Percentiles rank a stretch among this genome's conserved stretches.
These are phyloP conservation scores for Lepidium aucheri DNA, from an alignment of 345 rosid species.

Conservation along the genomic window DNA sequence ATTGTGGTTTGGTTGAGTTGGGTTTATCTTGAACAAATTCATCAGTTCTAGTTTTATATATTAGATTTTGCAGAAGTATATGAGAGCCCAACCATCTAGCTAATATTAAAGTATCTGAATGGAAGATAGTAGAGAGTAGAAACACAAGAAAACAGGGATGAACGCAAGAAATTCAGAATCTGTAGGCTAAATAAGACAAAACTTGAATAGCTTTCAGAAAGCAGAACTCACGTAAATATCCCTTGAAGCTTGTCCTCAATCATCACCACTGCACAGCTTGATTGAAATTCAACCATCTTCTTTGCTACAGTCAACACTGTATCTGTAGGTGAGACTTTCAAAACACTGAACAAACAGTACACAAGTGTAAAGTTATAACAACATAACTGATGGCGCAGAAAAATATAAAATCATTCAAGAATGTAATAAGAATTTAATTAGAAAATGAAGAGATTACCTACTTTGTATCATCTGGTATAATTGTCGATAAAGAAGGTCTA, in stretches of 20 bases:
- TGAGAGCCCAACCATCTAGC: neutral
- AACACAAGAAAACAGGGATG: neutral
- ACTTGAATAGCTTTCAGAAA: neutral
- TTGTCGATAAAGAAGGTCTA: conserved; percentile 81
- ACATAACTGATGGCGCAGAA: neutral
- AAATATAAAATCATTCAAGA: neutral
- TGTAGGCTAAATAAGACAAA: conserved; percentile 4
- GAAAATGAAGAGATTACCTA: conserved; percentile 67
- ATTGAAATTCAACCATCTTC: conserved; percentile 74
- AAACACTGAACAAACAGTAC: conserved; percentile 49
- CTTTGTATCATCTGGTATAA: conserved; percentile 88
- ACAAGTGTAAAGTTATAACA: conserved; percentile 1
- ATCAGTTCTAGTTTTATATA: neutral
- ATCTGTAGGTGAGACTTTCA: conserved; percentile 73
- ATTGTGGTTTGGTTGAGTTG: neutral
- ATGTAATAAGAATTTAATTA: neutral
- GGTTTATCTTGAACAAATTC: neutral
- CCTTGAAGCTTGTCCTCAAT: conserved; percentile 75
- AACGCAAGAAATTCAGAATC: neutral
- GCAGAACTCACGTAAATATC: conserved; percentile 73
- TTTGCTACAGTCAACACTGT: conserved; percentile 64
- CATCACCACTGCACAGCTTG: conserved; percentile 69
- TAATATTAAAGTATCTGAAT: neutral
- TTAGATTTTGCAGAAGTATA: neutral
- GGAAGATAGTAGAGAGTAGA: neutral